Percentiles rank a stretch among this genome's conserved stretches.
These are phyloP conservation scores for Neurospora sp. DNA, from an alignment of 495 filamentous ascomycete genomes.

Conservation along the genomic window DNA sequence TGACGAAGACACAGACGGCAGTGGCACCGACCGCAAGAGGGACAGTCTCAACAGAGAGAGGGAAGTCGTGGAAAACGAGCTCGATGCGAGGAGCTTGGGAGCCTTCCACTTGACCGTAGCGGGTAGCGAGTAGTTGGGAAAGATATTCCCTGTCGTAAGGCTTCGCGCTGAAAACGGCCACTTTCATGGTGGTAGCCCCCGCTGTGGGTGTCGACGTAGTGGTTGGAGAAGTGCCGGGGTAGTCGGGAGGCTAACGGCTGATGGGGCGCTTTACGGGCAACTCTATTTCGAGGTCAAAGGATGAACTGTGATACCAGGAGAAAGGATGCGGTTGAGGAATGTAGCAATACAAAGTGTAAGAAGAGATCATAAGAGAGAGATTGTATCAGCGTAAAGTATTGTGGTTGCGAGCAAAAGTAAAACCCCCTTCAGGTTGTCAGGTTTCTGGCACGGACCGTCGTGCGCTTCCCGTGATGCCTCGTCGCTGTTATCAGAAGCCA, in stretches of 20 bases:
- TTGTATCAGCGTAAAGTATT: neutral
- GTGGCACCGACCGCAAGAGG: slow-evolving; percentile 41
- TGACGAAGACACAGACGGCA: slow-evolving; percentile 64
- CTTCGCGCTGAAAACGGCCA: slow-evolving; percentile 54
- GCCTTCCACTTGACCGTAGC: neutral
- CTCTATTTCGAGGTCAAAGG: neutral
- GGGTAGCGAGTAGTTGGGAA: slow-evolving; percentile 17
- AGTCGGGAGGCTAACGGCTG: neutral
- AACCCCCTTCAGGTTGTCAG: neutral
- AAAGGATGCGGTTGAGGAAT: neutral
- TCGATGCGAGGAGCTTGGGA: slow-evolving; percentile 11
- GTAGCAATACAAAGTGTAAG: neutral
- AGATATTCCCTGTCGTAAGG: slow-evolving; percentile 49
- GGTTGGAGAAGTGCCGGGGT: neutral
- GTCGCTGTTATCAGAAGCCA: neutral
- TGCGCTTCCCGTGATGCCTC: neutral
- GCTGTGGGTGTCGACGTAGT: neutral
- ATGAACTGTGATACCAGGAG: neutral
- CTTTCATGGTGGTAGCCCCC: slow-evolving; percentile 30
- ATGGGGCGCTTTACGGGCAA: neutral
- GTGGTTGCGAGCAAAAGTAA: no score
- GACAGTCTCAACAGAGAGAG: slow-evolving; percentile 46
- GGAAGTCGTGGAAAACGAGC: slow-evolving; percentile 45
- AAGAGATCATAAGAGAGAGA: neutral
- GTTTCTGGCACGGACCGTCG: neutral